phyloP scores from a whole-genome alignment of 2,329 filamentous ascomycete species.

The Fusarium chuoi region DNA sequence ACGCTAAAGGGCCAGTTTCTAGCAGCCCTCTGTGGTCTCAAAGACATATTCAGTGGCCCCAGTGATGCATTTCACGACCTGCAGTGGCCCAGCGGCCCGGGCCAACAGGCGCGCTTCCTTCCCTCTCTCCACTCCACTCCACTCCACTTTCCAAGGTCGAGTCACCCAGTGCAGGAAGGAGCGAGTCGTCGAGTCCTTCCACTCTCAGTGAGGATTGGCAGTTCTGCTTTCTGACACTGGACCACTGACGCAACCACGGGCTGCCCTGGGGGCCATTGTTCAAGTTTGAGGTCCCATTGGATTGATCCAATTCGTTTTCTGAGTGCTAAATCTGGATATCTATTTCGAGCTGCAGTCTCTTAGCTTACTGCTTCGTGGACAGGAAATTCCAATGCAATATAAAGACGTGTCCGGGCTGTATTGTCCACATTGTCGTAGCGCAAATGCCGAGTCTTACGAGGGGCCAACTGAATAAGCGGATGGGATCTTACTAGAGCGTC shows the following conservation, averaged over 20 bases:
- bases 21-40: conserved; percentile 32
- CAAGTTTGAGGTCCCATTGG: conserved; percentile 5
- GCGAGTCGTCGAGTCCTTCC: conserved; percentile 18
- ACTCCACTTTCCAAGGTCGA: background rate
- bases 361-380: conserved; percentile 9
- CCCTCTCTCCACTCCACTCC: background rate
- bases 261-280: conserved; percentile 2
- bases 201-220: conserved; percentile 24
- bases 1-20: conserved; percentile 34
- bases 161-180: conserved; percentile 30
- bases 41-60: conserved; percentile 29
- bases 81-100: conserved; percentile 33
- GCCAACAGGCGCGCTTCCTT: conserved; percentile 17
- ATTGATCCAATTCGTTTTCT: background rate
- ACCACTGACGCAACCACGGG: conserved; percentile 30
- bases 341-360: conserved; percentile 9
- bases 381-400: conserved; percentile 21
- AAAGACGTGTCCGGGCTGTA: conserved; percentile 5
- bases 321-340: conserved; percentile 18
- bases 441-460: conserved; percentile 18
- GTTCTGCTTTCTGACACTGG: conserved; percentile 22
- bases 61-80: conserved; percentile 37
- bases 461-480: background rate
- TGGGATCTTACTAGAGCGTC: conserved; percentile 12
- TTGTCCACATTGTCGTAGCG: conserved; percentile 15